These are phyloP conservation scores for Xylaria sp. DNA, from an alignment of 2,329 filamentous ascomycete genomes.

Conservation along the genomic window DNA sequence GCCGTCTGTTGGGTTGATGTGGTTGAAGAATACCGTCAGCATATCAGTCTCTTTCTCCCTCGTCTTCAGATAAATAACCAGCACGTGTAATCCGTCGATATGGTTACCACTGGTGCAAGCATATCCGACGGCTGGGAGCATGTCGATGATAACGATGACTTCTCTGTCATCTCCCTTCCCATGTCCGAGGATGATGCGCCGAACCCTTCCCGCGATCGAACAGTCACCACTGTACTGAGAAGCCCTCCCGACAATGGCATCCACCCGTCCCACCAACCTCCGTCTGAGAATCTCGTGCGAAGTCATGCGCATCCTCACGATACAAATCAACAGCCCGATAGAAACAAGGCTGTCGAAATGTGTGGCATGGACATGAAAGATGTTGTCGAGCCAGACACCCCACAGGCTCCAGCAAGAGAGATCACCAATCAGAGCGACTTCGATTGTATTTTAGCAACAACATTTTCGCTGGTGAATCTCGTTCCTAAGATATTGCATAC, in stretches of 20 bases:
- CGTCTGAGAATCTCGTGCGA: neutral
- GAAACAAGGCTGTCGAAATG: constrained; percentile 2
- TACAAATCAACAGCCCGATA: neutral
- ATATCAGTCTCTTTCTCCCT: neutral
- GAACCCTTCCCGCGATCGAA: neutral
- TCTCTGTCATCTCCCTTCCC: constrained; percentile 44
- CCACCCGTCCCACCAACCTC: constrained; percentile 1
- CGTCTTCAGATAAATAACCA: neutral
- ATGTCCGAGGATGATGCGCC: constrained; percentile 37
- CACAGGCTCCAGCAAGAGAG: neutral
- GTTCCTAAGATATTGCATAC: constrained; percentile 26
- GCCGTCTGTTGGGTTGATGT: neutral
- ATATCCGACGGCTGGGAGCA: constrained; percentile 47
- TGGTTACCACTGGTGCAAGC: constrained; percentile 13
- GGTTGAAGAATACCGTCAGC: neutral
- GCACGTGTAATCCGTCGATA: constrained; percentile 12
- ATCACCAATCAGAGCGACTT: constrained; percentile 26
- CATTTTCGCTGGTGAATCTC: constrained; percentile 25
- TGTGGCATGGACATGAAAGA: constrained; percentile 22
- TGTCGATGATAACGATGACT: constrained; percentile 39
- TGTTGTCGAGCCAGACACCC: constrained; percentile 14
- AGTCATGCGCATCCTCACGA: neutral
- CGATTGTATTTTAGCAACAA: constrained; percentile 21
- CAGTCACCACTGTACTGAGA: neutral
- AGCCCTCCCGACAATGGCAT: constrained; percentile 18